Base-by-base conservation (phyloP, 768 basidiomycete genomes). In the Agaricus subrufescens region DNA sequence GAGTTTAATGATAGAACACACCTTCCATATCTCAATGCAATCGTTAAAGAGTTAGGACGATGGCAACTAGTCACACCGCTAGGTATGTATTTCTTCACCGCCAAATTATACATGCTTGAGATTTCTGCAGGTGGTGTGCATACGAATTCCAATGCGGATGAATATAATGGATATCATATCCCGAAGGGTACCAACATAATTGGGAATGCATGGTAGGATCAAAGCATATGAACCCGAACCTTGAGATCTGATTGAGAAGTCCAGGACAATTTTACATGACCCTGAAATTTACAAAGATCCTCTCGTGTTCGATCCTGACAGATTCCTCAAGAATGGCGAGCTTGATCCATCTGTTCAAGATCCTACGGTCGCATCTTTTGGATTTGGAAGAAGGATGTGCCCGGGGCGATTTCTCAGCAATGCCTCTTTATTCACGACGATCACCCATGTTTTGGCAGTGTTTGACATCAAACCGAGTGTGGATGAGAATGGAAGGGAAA, bases 11-110 rank as follows among this genome's bases (percentile, higher is more conserved):
- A 61, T 34, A 51, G 61, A 10, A 50, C 52, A 1, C 15, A 42
- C 8, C 58, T 77, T 3, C 73, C 73, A 0, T 76, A 72, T 45
- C 57, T 73, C 10, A 63, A 63, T 25, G 73, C 72, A 0, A 50
- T 72, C 12, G 63, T 75, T 30, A 72, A 69, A 53, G 75, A 77
- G 58, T 60, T 68, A 0, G 57, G 71, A 30, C 60, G 74, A 26
- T 73, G 72, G 73, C 63, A 68, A 31, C 62, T 62, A 29, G 61
- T 69, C 4, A 61, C 60, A 0, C 73, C 73, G 2, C 48, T 71
- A 8, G 54, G 62, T 59, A 39, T 5, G 59, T 51, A 11, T 15
- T 19, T 26, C 15, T 11, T 53, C 31, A 12, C 10, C 11, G 11
- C 4, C 47, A 49, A n/a, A n/a, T 12, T n/a, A 19, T 42, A 5